Base-by-base conservation (phyloP, 2,329 filamentous ascomycete species). In the Arthrobotrys entomopaga region DNA sequence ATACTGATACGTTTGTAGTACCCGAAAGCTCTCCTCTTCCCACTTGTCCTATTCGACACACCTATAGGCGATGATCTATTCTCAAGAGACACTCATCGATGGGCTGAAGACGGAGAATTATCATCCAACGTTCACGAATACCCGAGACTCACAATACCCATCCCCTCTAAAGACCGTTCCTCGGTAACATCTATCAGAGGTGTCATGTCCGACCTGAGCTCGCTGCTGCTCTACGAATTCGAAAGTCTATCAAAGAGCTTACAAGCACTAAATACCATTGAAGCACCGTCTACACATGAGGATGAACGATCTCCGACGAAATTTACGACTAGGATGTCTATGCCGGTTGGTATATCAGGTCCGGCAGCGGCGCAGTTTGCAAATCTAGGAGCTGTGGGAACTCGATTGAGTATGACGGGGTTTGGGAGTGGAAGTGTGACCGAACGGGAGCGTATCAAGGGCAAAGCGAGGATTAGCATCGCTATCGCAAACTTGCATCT, bases 401-500 rank as follows among this genome's bases (percentile, higher is more conserved):
- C 22, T 6, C 84, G 87, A 48, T 84, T 86, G 76, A 86, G 87
- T 22, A 83, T 87, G 20, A 85, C 87, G 63, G 92, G 92, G 0
- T 92, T 96, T 79, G 89, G 89, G 0, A 84, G 88, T 0, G 87
- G 88, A 56, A 90, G 90, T 65, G 84, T 90, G 72, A 90, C 89
- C 77, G 92, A 97, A 79, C 86, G 90, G 76, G 91, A 89, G 80
- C 89, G 92, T 75, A 89, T 90, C 77, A 92, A 92, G 80, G 92
- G 92, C 29, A 93, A 91, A 81, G 90, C 91, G 26, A 88, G 94
- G 64, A 86, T 91, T 13, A 88, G 88, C 20, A 89, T 97, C 66
- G 87, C 96, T 7, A 85, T 96, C 77, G 94, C 92, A 0, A 92
- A 91, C 15, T 84, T 97, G 77, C 96, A 94, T 80, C 87, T 99